phyloP scores from a whole-genome alignment of 83 land plant genomes.

The Thuja plicata region DNA sequence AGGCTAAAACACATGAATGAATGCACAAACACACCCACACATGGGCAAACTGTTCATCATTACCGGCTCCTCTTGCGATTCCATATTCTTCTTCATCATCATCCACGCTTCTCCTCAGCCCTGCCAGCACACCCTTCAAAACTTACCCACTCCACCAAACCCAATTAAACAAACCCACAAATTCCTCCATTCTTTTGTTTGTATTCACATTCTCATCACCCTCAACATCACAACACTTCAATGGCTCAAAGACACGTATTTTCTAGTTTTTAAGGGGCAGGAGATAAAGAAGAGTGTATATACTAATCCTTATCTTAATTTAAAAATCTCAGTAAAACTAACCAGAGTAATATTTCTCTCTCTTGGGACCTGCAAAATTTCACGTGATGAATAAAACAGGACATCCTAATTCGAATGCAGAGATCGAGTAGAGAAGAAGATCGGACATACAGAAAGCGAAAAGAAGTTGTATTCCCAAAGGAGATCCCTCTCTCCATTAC shows the following conservation, averaged over 20 bases:
- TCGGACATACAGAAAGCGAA: constrained; percentile 10
- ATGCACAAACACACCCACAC: constrained; percentile 8
- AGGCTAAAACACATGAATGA: not conserved
- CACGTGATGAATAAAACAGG: not conserved
- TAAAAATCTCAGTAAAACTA: not conserved
- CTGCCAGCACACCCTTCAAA: constrained; percentile 9
- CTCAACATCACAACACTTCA: not conserved
- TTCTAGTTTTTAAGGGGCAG: not conserved
- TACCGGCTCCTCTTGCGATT: not conserved
- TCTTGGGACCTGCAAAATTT: not conserved
- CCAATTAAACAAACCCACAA: not conserved
- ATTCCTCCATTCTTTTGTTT: not conserved
- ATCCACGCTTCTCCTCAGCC: not conserved
- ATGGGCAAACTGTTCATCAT: not conserved
- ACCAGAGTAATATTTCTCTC: not conserved
- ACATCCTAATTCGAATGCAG: not conserved
- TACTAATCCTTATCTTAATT: not conserved
- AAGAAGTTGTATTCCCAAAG: not conserved
- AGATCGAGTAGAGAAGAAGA: constrained; percentile 3
- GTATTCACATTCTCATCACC: not conserved
- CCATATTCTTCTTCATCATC: not conserved
- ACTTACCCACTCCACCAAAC: constrained; percentile 8
- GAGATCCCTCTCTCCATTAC: not conserved
- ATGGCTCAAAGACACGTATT: not conserved
- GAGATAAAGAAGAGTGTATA: no score